Evolutionary conservation across 2,329 filamentous ascomycete species (phyloP).

Genomic region (Berkeleyomyces rouxiae): DNA sequence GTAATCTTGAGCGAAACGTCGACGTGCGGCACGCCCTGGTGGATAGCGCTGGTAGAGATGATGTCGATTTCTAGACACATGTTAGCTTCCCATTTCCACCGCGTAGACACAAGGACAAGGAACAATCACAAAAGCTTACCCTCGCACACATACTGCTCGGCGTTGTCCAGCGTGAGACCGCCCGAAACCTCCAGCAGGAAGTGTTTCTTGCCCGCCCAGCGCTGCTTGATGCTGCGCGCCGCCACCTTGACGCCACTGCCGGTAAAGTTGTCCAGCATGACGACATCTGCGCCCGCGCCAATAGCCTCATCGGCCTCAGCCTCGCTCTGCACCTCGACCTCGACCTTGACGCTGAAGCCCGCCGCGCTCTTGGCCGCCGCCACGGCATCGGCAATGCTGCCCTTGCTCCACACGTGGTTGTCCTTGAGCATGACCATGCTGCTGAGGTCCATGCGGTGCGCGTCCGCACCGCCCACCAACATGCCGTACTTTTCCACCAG

Average conservation of each 20-base stretch:
- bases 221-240: conserved; percentile 57
- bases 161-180: conserved; percentile 72
- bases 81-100: conserved; percentile 14
- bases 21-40: conserved; percentile 84
- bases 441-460: conserved; percentile 78
- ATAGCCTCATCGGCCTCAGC: conserved; percentile 85
- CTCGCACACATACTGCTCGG: conserved; percentile 60
- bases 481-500: conserved; percentile 98
- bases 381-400: conserved; percentile 75
- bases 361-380: conserved; percentile 65
- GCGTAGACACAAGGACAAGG: neutral
- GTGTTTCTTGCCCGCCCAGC: conserved; percentile 56
- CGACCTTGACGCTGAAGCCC: conserved; percentile 84
- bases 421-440: conserved; percentile 99
- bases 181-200: conserved; percentile 88
- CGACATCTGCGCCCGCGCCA: conserved; percentile 74
- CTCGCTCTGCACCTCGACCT: conserved; percentile 80
- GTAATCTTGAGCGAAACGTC: conserved; percentile 89
- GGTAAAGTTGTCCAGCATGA: conserved; percentile 95
- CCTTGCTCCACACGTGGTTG: conserved; percentile 89
- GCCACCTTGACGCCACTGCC: conserved; percentile 61
- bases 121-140: conserved; percentile 31
- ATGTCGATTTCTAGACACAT: conserved; percentile 62
- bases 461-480: conserved; percentile 81
- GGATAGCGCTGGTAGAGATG: conserved; percentile 88